Base-by-base conservation (phyloP, 148 eudicot genomes). In the Heliosperma pusillum region DNA sequence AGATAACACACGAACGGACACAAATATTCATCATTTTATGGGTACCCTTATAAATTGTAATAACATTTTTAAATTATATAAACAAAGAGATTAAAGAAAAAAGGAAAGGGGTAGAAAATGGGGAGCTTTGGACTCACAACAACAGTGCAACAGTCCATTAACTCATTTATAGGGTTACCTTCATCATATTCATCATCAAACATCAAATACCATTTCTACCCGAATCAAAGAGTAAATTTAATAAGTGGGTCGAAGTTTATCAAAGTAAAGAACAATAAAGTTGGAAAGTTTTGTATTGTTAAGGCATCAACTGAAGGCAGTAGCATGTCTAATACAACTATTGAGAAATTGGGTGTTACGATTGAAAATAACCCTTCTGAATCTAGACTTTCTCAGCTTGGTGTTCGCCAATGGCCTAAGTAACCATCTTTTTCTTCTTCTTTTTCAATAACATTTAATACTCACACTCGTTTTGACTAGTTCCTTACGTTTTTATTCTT, bases 381-480 rank as follows among this genome's bases (percentile, higher is more conserved):
- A 17, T 81, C 89, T 61, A 78, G 78, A 71, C 92, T 88, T 26
- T 74, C 89, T 70, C 79, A 88, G 57, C 88, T 88, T 58, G 92
- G 88, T 59, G 89, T 86, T 73, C 83, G 78, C 68, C 83, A 81
- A 61, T 86, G 92, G 92, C 85, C 92, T 36, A 86, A 86, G 92
- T 88, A 74, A 42, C 16, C 53, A 1, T 66, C 75, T 55, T n/a
- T 72, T 11, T 72, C 50, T 59, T 19, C 3, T 57, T 7, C 15
- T 63, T 52, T 0, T 17, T 63, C 9, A 61, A 22, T 10, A 33
- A 33, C n/a, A n/a, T n/a, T 33, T 33, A 5, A 0, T 33, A 33
- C 0, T 33, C 40, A 29, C 30, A 1, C 30, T 29, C 30, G 30
- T 29, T 29, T 3, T 29, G 2, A 29, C 30, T 29, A 3, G 30